Percentiles rank a stretch among this genome's conserved stretches.
Conservation (phyloP, 2,329 filamentous ascomycete genomes). For the Fusarium coffeatum region DNA sequence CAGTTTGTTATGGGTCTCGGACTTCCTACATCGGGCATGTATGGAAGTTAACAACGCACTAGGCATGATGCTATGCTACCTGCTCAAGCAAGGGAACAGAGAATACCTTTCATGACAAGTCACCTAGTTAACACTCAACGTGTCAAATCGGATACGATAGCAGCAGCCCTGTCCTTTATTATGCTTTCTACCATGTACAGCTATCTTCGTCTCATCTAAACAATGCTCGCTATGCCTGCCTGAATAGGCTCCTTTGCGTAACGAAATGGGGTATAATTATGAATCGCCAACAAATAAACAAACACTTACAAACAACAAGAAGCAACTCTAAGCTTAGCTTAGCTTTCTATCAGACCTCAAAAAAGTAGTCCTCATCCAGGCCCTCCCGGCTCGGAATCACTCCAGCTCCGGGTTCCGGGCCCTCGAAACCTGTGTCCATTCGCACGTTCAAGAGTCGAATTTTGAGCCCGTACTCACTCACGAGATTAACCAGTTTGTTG, state of each 20-base stretch:
- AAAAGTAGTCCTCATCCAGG: constrained; percentile 93
- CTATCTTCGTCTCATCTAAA: constrained; percentile 25
- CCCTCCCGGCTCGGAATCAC: constrained; percentile 84
- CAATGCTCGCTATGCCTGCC: constrained; percentile 38
- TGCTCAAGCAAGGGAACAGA: neutral
- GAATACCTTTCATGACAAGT: neutral
- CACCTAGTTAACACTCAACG: neutral
- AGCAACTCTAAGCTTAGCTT: constrained; percentile 1
- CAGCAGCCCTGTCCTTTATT: neutral
- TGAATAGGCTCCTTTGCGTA: constrained; percentile 16
- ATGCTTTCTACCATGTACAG: constrained; percentile 5
- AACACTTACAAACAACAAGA: constrained; percentile 37
- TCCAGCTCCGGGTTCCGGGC: constrained; percentile 75
- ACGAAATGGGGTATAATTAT: constrained; percentile 40
- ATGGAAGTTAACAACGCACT: constrained; percentile 9
- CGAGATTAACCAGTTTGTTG: constrained; percentile 85
- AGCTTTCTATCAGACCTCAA: constrained; percentile 69
- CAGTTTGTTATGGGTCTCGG: constrained; percentile 1
- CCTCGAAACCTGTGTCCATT: constrained; percentile 80
- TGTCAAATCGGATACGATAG: neutral
- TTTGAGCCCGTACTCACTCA: constrained; percentile 91
- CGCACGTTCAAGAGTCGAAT: constrained; percentile 91
- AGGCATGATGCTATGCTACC: neutral
- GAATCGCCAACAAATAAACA: constrained; percentile 32
- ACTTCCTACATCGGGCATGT: constrained; percentile 2